phyloP scores from a whole-genome alignment of 2,329 filamentous ascomycete species.

The Xylaria sp. region DNA sequence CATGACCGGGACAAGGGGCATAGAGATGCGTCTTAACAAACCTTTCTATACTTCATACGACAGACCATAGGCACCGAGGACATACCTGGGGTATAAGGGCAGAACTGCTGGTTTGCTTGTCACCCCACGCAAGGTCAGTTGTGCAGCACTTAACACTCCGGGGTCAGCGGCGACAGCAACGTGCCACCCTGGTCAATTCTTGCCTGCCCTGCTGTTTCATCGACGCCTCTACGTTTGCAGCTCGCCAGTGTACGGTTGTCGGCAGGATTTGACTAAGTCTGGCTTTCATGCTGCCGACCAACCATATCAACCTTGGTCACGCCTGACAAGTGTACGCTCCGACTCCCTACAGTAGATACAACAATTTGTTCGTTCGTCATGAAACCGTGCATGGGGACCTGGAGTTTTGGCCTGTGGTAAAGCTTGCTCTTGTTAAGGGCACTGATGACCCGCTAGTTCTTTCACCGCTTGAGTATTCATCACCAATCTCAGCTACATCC shows the following conservation, averaged over 20 bases:
- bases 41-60: not conserved
- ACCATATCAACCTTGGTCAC: not conserved
- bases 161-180: conserved; percentile 9
- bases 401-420: not conserved
- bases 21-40: not conserved
- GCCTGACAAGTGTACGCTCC: not conserved
- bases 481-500: not conserved
- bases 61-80: not conserved
- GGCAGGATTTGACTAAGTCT: not conserved
- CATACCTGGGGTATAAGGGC: not conserved
- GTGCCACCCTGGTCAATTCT: conserved; percentile 6
- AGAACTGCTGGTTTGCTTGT: not conserved
- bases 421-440: not conserved
- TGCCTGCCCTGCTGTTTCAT: conserved; percentile 16
- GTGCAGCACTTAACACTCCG: not conserved
- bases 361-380: not conserved
- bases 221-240: conserved; percentile 9
- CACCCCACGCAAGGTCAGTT: not conserved
- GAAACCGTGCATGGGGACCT: conserved; percentile 7
- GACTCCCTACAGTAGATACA: not conserved
- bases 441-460: conserved; percentile 17
- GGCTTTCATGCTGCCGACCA: not conserved
- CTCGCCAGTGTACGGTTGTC: not conserved
- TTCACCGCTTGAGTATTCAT: not conserved
- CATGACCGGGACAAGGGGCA: not conserved